Conservation (phyloP, 768 basidiomycete genomes). For the Termitomyces sp. region DNA sequence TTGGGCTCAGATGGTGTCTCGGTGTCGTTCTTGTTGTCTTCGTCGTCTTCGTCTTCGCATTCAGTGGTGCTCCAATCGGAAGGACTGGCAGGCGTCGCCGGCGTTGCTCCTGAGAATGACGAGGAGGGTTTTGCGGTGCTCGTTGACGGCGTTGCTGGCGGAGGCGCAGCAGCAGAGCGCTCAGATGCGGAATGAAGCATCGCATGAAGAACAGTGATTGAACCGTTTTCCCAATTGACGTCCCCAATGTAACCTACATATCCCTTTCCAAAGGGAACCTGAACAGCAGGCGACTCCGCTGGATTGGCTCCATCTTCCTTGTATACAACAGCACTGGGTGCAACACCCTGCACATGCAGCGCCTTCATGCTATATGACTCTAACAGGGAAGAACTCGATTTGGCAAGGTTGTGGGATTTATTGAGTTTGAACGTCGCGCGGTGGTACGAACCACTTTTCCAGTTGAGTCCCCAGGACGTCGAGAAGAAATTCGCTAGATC, state of each 20-base stretch:
- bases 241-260: slow-evolving; percentile 39
- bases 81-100: not conserved
- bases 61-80: not conserved
- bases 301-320: slow-evolving; percentile 16
- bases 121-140: not conserved
- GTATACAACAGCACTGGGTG: slow-evolving; percentile 31
- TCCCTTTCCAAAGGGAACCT: slow-evolving; percentile 33
- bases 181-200: slow-evolving; percentile 28
- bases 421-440: slow-evolving; percentile 37
- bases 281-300: slow-evolving; percentile 25
- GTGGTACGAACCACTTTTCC: slow-evolving; percentile 39
- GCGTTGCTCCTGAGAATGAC: not conserved
- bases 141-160: not conserved
- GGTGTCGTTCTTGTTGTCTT: too few relatives aligned
- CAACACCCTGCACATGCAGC: slow-evolving; percentile 30
- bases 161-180: not conserved
- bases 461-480: slow-evolving; percentile 31
- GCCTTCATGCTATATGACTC: slow-evolving; percentile 43
- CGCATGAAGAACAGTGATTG: slow-evolving; percentile 28
- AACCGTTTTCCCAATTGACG: slow-evolving; percentile 29
- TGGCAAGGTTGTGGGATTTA: slow-evolving; percentile 24
- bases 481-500: slow-evolving; percentile 29
- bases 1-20: not conserved
- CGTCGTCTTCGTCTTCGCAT: not conserved
- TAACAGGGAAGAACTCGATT: slow-evolving; percentile 25